Conservation (phyloP, 352 stramenopile genomes). For the Phytophthora melonis region DNA sequence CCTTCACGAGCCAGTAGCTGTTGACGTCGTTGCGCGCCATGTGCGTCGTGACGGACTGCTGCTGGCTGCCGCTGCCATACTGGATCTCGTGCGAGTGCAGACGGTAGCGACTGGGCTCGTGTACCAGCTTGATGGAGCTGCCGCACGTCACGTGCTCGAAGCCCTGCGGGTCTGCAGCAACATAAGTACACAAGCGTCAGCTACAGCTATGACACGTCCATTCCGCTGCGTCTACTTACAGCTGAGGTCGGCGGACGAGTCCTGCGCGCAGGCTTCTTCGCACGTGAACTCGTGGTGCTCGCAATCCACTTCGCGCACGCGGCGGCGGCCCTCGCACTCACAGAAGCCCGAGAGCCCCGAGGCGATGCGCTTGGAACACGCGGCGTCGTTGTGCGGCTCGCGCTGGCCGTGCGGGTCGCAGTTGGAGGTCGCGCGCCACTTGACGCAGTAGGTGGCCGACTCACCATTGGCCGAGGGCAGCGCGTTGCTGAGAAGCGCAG, state of each 20-base stretch:
- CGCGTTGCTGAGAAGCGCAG: slow-evolving; percentile 1
- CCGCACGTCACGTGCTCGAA: slow-evolving; percentile 88
- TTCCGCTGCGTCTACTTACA: slow-evolving; percentile 45
- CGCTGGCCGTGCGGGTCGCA: slow-evolving; percentile 79
- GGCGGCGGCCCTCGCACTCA: slow-evolving; percentile 82
- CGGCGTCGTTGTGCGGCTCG: slow-evolving; percentile 68
- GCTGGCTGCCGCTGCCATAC: slow-evolving; percentile 79
- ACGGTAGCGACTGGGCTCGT: slow-evolving; percentile 77
- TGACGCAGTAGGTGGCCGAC: slow-evolving; percentile 56
- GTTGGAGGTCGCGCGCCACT: slow-evolving; percentile 72
- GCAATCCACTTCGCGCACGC: slow-evolving; percentile 78
- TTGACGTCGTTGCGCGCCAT: slow-evolving; percentile 81
- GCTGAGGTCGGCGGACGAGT: slow-evolving; percentile 77
- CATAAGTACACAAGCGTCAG: slow-evolving; percentile 5
- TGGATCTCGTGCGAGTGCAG: slow-evolving; percentile 87
- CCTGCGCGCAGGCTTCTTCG: slow-evolving; percentile 69
- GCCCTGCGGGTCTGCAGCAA: slow-evolving; percentile 62
- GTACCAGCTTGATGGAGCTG: slow-evolving; percentile 86
- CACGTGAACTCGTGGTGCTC: slow-evolving; percentile 86
- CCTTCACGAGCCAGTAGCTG: slow-evolving; percentile 90
- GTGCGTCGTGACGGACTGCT: slow-evolving; percentile 85
- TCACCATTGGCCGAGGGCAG: slow-evolving; percentile 6
- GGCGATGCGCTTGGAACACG: slow-evolving; percentile 61
- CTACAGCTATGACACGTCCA: background rate
- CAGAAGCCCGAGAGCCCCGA: slow-evolving; percentile 73